Evolutionary conservation across 257 asterid species (phyloP), one percentile per base, ranked within the genome.

Genomic region (Voacanga thouarsii): DNA sequence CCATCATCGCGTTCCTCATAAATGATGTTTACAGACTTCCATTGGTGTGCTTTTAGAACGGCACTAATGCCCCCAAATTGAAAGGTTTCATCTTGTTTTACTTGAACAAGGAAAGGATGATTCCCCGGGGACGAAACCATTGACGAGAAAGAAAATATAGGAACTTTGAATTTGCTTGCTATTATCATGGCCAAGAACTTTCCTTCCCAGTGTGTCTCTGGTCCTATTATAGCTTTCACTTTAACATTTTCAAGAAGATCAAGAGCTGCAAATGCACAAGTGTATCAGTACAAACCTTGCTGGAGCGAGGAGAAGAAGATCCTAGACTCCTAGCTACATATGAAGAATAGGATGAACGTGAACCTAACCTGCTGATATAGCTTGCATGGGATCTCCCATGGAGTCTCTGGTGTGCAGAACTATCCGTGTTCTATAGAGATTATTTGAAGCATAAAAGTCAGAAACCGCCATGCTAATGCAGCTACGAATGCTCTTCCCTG

Each of bases 201-300:
- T 67, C 81, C 85, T 56, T 77, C 80, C 30, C 30, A 65, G 72
- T 83, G 66, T 45, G 80, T 47, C 44, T 82, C 73, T 4, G 86
- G 87, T n/a, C 85, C 82, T 39, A 87, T 72, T 19, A 89, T 56
- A 8, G 86, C 82, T 21, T 81, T 72, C 69, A 84, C 88, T 61
- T 82, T 57, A 28, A 79, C 74, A 51, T 79, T 79, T 72, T 89
- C 85, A 60, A 83, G 75, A 47, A 87, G 89, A 60, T 87, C 88
- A 45, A 82, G 60, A 76, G 85, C 89, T 86, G 86, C 82, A 72
- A 30, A 43, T 55, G 2, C 59, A 51, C 4, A 73, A n/a, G 12
- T 24, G 8, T 16, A 74, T 23, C 1, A 39, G 44, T 55, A 39
- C 23, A 74, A 7, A 30, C 16, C 0, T 30, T 16, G 26, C 47